phyloP scores from a whole-genome alignment of 2,329 filamentous ascomycete species.

The Aspergillus viridinutans region DNA sequence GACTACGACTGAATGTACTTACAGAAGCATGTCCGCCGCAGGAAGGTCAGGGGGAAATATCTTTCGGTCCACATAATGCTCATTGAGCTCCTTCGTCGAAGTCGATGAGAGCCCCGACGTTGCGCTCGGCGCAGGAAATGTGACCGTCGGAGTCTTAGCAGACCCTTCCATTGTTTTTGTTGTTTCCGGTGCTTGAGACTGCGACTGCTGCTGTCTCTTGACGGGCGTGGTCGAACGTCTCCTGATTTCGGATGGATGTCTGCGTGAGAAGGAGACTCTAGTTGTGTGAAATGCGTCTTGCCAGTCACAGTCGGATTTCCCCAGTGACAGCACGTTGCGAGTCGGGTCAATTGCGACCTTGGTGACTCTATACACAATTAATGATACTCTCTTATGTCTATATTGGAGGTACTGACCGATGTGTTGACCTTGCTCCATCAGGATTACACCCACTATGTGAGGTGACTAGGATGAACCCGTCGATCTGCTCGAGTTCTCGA shows the following conservation, averaged over 20 bases:
- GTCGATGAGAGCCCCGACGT: constrained; percentile 1
- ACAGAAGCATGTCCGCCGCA: constrained; percentile 1
- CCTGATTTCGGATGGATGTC: constrained; percentile 4
- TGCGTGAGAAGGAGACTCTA: constrained; percentile 14
- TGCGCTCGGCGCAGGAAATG: background rate
- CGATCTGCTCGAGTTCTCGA: constrained; percentile 4
- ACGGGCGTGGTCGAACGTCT: constrained; percentile 1
- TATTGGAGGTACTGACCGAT: constrained; percentile 12
- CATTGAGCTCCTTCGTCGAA: constrained; percentile 1
- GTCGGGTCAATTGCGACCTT: constrained; percentile 5
- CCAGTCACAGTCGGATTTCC: constrained; percentile 10
- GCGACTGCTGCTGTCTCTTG: background rate
- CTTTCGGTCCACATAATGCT: background rate
- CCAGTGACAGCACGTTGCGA: constrained; percentile 3
- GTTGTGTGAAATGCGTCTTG: constrained; percentile 13
- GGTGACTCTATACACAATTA: background rate
- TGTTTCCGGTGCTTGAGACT: background rate
- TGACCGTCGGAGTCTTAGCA: background rate
- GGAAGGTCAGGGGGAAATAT: constrained; percentile 3
- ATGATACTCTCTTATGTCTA: background rate
- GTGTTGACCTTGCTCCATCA: constrained; percentile 14
- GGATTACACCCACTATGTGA: constrained; percentile 17
- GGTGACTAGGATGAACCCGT: constrained; percentile 13
- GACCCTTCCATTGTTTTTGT: background rate
- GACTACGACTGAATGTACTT: background rate